Percentiles rank a stretch among this genome's conserved stretches.
Evolutionary conservation across 148 eudicot species (phyloP).

Genomic region (Persicaria tinctoria): DNA sequence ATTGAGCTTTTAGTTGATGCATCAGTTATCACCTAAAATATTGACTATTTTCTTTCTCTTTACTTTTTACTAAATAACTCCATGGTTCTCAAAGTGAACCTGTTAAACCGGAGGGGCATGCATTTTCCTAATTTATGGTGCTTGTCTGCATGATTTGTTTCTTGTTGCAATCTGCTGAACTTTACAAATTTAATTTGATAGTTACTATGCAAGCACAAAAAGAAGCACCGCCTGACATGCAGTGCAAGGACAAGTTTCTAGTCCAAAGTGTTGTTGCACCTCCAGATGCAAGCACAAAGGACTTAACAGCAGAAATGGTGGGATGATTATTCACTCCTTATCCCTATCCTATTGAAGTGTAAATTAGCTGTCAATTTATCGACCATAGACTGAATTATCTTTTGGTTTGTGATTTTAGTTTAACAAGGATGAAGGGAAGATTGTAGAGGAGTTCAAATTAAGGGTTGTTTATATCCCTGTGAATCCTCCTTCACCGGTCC

Average conservation of each 20-base stretch:
- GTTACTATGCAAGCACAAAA: slow-evolving; percentile 91
- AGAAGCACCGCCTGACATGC: slow-evolving; percentile 76
- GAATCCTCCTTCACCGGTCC: slow-evolving; percentile 94
- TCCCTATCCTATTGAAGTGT: not conserved
- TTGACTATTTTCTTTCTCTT: not conserved
- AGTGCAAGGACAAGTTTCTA: slow-evolving; percentile 86
- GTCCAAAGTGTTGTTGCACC: slow-evolving; percentile 58
- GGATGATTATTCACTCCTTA: slow-evolving; percentile 12
- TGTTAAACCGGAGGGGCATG: not conserved
- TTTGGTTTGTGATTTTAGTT: slow-evolving; percentile 35
- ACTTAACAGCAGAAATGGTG: slow-evolving; percentile 62
- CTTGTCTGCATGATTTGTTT: slow-evolving; percentile 10
- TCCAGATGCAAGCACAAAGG: slow-evolving; percentile 46
- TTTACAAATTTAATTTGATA: slow-evolving; percentile 20
- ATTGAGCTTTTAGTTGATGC: no score
- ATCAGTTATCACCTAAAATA: not conserved
- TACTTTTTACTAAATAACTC: not conserved
- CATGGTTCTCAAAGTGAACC: not conserved
- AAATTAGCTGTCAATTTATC: not conserved
- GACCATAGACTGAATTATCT: slow-evolving; percentile 14
- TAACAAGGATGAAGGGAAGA: slow-evolving; percentile 60
- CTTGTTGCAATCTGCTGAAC: slow-evolving; percentile 9
- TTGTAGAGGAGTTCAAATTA: slow-evolving; percentile 65
- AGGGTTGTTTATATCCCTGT: slow-evolving; percentile 73
- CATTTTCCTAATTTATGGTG: not conserved